Evolutionary conservation across 305 asterid species (phyloP).

Genomic region (Fraxinus baroniana): DNA sequence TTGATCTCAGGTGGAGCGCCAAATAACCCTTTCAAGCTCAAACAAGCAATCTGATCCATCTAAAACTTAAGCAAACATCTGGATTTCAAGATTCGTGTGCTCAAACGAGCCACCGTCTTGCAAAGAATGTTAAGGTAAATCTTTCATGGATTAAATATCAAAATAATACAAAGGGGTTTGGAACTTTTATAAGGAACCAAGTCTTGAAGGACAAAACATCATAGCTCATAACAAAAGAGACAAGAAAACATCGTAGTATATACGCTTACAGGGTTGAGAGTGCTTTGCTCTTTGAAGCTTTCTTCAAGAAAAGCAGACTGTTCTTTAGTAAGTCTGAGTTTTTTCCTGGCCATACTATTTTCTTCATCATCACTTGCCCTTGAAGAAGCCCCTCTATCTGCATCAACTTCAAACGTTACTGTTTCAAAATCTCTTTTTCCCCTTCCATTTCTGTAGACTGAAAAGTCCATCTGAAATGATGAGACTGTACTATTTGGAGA

Average conservation of each 20-base stretch:
- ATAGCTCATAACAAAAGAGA: background rate
- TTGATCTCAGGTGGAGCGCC: too few relatives aligned
- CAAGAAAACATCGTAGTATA: background rate
- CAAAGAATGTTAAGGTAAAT: background rate
- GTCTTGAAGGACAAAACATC: background rate
- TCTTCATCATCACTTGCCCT: slow-evolving; percentile 74
- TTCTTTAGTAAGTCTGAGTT: slow-evolving; percentile 65
- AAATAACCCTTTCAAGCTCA: too few relatives aligned
- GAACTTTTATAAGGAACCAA: background rate
- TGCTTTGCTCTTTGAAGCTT: slow-evolving; percentile 75
- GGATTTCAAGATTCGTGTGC: background rate
- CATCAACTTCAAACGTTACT: slow-evolving; percentile 24
- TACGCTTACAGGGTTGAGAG: slow-evolving; percentile 69
- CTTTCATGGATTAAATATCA: background rate
- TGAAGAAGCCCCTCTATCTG: slow-evolving; percentile 38
- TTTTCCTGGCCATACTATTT: slow-evolving; percentile 51
- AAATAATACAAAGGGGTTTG: background rate
- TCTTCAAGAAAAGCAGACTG: slow-evolving; percentile 87
- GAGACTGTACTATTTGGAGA: slow-evolving; percentile 63
- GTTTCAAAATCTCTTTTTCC: slow-evolving; percentile 45
- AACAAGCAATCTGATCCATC: background rate
- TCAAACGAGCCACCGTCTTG: background rate
- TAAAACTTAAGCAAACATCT: background rate
- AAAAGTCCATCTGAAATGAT: slow-evolving; percentile 60
- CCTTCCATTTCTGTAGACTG: slow-evolving; percentile 34